A percentile compares a stretch with the other conserved stretches of the same genome.
Conservation (phyloP, 2,329 filamentous ascomycete species). For the Hymenoscyphus fructigenus region DNA sequence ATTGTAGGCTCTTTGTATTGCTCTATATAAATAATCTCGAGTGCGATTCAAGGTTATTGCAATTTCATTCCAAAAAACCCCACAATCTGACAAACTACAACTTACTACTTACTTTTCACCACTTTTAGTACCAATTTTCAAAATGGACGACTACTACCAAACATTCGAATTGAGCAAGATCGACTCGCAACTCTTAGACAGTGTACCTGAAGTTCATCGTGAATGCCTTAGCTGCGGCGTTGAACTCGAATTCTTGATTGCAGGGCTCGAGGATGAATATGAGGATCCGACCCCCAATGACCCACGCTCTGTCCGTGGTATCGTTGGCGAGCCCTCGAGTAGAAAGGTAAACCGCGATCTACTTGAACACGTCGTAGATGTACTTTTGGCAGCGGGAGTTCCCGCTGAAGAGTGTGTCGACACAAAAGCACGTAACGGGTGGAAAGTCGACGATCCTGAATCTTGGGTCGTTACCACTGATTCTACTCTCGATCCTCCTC, state of each 20-base stretch:
- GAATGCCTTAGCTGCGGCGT: background rate
- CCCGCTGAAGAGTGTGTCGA: background rate
- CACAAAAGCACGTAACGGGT: background rate
- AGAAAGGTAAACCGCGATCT: background rate
- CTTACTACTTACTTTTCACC: background rate
- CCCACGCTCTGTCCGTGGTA: background rate
- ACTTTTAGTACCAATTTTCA: background rate
- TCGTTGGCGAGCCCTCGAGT: background rate
- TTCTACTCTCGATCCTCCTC: background rate
- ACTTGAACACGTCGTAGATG: background rate
- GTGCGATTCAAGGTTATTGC: background rate
- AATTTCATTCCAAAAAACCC: background rate
- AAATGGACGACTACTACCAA: background rate
- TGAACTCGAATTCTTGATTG: conserved; percentile 1
- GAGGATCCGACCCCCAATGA: background rate
- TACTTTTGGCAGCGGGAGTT: background rate
- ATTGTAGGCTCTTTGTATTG: background rate
- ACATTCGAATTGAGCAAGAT: background rate
- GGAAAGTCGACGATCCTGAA: no score
- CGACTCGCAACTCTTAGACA: background rate
- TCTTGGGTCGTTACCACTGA: background rate
- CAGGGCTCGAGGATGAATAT: background rate
- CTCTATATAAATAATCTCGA: background rate
- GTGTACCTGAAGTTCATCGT: background rate
- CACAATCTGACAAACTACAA: background rate